phyloP scores from a whole-genome alignment of 2,329 filamentous ascomycete species.

The Epichloe sibirici region DNA sequence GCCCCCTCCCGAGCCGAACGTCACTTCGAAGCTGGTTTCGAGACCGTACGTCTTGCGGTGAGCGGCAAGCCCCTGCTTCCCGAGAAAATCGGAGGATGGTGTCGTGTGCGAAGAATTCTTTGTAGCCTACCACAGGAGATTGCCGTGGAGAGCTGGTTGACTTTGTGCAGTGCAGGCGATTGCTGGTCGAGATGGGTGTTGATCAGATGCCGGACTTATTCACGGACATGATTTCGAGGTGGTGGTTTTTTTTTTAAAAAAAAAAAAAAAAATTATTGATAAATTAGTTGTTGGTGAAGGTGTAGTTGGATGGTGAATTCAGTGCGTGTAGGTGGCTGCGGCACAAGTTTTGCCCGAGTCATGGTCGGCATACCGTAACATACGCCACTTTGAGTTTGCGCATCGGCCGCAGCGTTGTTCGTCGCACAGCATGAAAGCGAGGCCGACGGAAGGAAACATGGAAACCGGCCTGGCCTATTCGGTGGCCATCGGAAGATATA shows the following conservation, averaged over 20 bases:
- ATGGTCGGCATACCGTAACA: not conserved
- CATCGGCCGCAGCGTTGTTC: not conserved
- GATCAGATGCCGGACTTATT: not conserved
- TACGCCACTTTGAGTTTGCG: not conserved
- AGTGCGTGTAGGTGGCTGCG: not conserved
- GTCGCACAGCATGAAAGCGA: too few species aligned
- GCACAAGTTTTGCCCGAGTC: not conserved
- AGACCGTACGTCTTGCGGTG: conserved; percentile 21
- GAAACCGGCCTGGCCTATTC: too few species aligned
- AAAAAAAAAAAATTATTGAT: too few species aligned
- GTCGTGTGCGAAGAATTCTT: conserved; percentile 18
- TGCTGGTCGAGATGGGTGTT: not conserved
- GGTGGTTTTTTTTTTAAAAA: not conserved
- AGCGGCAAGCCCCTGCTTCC: conserved; percentile 13
- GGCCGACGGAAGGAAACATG: too few species aligned
- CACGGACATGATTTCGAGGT: not conserved
- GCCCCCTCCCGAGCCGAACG: conserved; percentile 16
- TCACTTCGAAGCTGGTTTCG: conserved; percentile 20
- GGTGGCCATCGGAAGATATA: too few species aligned
- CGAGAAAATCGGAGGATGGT: conserved; percentile 12
- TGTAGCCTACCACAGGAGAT: conserved; percentile 18
- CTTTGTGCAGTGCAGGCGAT: not conserved
- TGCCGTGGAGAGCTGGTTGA: conserved; percentile 9
- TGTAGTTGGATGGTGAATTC: not conserved
- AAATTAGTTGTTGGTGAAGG: not conserved